These are phyloP conservation scores for Colletotrichum magnum DNA, from an alignment of 2,329 filamentous ascomycete species.

Conservation along the genomic window DNA sequence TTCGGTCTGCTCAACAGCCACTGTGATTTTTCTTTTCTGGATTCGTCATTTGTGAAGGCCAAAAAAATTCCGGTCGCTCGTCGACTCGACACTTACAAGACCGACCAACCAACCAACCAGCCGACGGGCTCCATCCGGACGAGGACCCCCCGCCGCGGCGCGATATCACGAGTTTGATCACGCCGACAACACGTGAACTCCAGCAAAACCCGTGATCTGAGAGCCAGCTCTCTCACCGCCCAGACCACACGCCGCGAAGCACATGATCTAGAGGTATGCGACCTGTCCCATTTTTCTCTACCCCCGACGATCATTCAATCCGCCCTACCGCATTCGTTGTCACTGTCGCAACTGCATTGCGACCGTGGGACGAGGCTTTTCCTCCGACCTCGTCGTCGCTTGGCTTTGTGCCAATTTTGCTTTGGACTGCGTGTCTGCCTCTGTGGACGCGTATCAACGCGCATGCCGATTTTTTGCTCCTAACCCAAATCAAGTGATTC, in stretches of 20 bases:
- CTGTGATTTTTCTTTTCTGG: slow-evolving; percentile 15
- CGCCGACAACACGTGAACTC: slow-evolving; percentile 50
- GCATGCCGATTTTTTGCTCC: slow-evolving; percentile 4
- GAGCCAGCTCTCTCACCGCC: slow-evolving; percentile 32
- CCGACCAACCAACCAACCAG: not conserved
- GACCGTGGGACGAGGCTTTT: slow-evolving; percentile 8
- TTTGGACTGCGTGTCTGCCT: not conserved
- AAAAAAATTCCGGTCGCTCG: slow-evolving; percentile 21
- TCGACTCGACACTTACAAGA: slow-evolving; percentile 31
- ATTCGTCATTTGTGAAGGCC: slow-evolving; percentile 30
- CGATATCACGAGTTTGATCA: slow-evolving; percentile 66
- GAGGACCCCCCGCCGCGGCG: slow-evolving; percentile 45
- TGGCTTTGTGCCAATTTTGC: slow-evolving; percentile 28
- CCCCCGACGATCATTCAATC: slow-evolving; percentile 27
- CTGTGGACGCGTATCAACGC: not conserved
- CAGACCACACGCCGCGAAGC: slow-evolving; percentile 48
- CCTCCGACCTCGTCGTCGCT: not conserved
- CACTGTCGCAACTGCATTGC: slow-evolving; percentile 26
- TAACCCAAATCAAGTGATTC: slow-evolving; percentile 35
- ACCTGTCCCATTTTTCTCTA: slow-evolving; percentile 38
- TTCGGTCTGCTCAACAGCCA: slow-evolving; percentile 6
- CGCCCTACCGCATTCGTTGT: slow-evolving; percentile 15
- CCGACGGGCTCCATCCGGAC: slow-evolving; percentile 37
- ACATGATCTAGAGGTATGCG: slow-evolving; percentile 63
- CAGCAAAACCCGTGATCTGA: slow-evolving; percentile 60